Evolutionary conservation across 768 basidiomycete species (phyloP).

Genomic region (Amanita thiersii): DNA sequence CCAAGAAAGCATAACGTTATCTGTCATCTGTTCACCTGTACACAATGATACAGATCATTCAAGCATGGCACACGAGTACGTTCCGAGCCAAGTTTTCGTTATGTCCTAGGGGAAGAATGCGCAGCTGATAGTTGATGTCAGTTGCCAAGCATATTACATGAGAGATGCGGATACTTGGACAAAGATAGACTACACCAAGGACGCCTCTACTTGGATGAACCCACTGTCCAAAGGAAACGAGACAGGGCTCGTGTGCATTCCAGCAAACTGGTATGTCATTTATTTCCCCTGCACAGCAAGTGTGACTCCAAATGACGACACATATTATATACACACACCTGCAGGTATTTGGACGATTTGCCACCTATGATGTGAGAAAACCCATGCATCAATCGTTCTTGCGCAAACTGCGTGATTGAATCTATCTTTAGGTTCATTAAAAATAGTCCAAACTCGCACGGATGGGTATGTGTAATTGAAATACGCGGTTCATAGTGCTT

Average conservation of each 20-base stretch:
- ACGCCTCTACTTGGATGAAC: conserved; percentile 68
- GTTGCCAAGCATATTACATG: conserved; percentile 60
- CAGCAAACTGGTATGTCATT: conserved; percentile 53
- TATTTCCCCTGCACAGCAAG: background rate
- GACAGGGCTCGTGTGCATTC: conserved; percentile 53
- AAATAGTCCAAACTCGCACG: conserved; percentile 58
- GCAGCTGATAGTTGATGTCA: too few species aligned
- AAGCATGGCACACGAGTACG: conserved; percentile 45
- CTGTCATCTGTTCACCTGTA: too few species aligned
- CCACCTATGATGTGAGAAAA: conserved; percentile 61
- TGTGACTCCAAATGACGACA: background rate
- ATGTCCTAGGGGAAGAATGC: too few species aligned
- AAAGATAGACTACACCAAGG: conserved; percentile 55
- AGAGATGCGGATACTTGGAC: conserved; percentile 65
- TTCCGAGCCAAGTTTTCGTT: too few species aligned
- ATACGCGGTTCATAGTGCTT: background rate
- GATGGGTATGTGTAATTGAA: conserved; percentile 37
- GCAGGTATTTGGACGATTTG: conserved; percentile 63
- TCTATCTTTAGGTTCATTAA: conserved; percentile 53
- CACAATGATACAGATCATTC: conserved; percentile 50
- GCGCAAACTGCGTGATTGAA: too few species aligned
- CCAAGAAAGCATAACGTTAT: background rate
- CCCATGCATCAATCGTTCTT: background rate
- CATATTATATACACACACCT: too few species aligned
- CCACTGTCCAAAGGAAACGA: conserved; percentile 55